Conservation (phyloP, 2,329 filamentous ascomycete genomes). For the Colletotrichum sp. region DNA sequence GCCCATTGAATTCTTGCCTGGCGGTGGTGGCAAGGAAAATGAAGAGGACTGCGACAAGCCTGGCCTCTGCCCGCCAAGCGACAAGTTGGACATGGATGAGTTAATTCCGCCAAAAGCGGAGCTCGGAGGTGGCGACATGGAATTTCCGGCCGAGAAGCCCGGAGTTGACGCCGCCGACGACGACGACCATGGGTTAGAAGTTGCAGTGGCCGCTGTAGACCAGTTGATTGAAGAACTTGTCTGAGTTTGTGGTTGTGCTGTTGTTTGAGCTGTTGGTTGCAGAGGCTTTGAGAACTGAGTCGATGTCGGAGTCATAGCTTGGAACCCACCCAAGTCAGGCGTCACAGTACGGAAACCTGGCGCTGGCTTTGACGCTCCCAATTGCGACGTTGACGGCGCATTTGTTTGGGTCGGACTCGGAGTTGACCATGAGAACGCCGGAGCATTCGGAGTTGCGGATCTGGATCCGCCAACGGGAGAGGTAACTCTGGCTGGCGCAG, state of each 20-base stretch:
- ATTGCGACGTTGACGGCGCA: conserved; percentile 31
- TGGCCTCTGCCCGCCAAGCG: conserved; percentile 49
- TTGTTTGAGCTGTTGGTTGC: conserved; percentile 42
- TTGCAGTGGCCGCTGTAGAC: conserved; percentile 46
- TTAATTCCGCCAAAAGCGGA: conserved; percentile 42
- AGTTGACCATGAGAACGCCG: conserved; percentile 70
- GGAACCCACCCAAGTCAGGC: conserved; percentile 61
- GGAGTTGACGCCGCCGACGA: conserved; percentile 32
- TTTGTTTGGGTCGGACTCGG: conserved; percentile 47
- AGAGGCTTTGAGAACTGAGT: conserved; percentile 70
- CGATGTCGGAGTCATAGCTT: conserved; percentile 59
- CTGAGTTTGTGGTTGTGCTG: conserved; percentile 21
- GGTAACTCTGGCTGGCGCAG: conserved; percentile 35
- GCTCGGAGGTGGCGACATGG: conserved; percentile 27
- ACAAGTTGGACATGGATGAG: conserved; percentile 53
- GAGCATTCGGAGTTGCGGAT: conserved; percentile 45
- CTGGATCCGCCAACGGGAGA: conserved; percentile 37
- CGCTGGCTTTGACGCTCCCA: conserved; percentile 42
- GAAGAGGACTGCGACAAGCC: conserved; percentile 45
- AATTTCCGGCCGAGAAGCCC: conserved; percentile 3
- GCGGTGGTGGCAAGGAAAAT: conserved; percentile 64
- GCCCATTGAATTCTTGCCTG: conserved; percentile 34
- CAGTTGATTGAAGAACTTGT: conserved; percentile 54
- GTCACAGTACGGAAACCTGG: conserved; percentile 61
- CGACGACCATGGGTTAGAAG: conserved; percentile 55